Evolutionary conservation across 2,329 filamentous ascomycete species (phyloP).

Genomic region (Arthroderma uncinatum): DNA sequence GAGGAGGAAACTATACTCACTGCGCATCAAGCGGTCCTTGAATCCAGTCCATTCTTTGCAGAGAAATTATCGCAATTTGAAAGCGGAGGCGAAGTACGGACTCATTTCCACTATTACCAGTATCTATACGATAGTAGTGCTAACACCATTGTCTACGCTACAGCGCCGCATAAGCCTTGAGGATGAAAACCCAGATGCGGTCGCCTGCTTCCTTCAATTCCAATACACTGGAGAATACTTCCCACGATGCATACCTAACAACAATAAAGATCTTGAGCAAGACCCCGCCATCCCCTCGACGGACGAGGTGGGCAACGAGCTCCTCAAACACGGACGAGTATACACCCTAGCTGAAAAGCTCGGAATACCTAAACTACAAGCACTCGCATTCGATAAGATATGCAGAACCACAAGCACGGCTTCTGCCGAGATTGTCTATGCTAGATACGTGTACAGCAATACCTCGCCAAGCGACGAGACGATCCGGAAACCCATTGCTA

Average conservation of each 20-base stretch:
- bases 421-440: constrained; percentile 82
- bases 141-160: neutral
- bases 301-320: constrained; percentile 71
- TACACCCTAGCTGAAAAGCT: constrained; percentile 82
- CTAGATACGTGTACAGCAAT: constrained; percentile 77
- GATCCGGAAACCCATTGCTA: constrained; percentile 73
- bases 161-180: constrained; percentile 57
- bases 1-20: constrained; percentile 54
- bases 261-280: constrained; percentile 56
- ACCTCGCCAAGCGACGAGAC: constrained; percentile 57
- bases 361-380: constrained; percentile 55
- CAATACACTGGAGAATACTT: constrained; percentile 84
- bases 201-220: constrained; percentile 70
- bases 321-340: constrained; percentile 78
- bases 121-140: neutral
- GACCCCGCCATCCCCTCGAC: constrained; percentile 54
- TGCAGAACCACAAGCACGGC: constrained; percentile 81
- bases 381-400: constrained; percentile 76
- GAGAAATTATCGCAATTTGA: constrained; percentile 44
- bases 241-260: constrained; percentile 46
- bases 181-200: constrained; percentile 58
- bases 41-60: constrained; percentile 61
- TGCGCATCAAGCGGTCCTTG: constrained; percentile 68
- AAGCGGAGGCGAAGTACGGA: constrained; percentile 44
- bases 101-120: neutral